A percentile compares a stretch with the other conserved stretches of the same genome.
These are phyloP conservation scores for Leccinum barrowsii DNA, from an alignment of 768 basidiomycete genomes.

Conservation along the genomic window DNA sequence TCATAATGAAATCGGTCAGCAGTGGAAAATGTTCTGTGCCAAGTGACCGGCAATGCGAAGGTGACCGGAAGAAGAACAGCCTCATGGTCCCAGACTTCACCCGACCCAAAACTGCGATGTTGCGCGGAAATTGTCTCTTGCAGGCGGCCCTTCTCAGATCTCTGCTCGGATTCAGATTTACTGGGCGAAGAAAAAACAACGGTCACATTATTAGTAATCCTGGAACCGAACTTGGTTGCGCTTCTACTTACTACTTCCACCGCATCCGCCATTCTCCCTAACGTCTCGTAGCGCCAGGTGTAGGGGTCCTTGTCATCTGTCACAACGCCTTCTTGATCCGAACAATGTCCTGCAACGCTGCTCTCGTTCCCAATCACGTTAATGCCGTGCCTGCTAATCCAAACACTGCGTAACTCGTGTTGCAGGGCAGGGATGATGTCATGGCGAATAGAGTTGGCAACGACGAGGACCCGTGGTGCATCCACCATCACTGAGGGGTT, in stretches of 20 bases:
- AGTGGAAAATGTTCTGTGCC: neutral
- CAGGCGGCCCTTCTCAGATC: conserved; percentile 4
- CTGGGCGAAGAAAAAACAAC: neutral
- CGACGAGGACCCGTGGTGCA: conserved; percentile 49
- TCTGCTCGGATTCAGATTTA: neutral
- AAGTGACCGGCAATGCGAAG: neutral
- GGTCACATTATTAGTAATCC: neutral
- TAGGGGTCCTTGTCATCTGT: conserved; percentile 32
- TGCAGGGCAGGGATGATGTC: conserved; percentile 62
- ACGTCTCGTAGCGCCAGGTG: conserved; percentile 54
- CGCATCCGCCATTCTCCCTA: conserved; percentile 58
- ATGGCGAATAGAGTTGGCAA: conserved; percentile 65
- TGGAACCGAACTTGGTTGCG: neutral
- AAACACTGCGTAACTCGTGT: conserved; percentile 56
- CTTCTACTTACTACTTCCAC: conserved; percentile 43
- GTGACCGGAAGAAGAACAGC: neutral
- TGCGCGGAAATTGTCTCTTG: neutral
- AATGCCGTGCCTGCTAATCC: conserved; percentile 51
- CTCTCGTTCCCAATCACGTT: conserved; percentile 36
- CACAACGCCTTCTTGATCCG: conserved; percentile 13
- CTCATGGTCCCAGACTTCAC: neutral
- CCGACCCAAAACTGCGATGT: neutral
- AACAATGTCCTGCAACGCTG: conserved; percentile 29
- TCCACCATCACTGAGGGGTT: conserved; percentile 26
- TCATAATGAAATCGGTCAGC: neutral